These are phyloP conservation scores for Calocybe indica DNA, from an alignment of 768 basidiomycete species.

Conservation along the genomic window DNA sequence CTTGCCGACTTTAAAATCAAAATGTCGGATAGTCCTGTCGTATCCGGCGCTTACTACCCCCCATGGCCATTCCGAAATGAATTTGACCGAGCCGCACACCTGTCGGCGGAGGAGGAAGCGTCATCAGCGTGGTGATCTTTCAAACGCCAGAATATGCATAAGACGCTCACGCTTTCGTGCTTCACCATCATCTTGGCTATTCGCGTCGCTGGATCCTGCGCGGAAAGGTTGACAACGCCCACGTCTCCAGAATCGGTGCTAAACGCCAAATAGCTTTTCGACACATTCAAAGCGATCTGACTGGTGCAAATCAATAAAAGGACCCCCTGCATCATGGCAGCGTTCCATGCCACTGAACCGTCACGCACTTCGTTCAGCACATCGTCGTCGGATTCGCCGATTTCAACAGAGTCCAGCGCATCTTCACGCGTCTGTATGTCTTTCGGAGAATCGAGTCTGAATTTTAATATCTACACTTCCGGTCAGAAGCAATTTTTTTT, in stretches of 20 bases:
- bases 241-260: conserved; percentile 65
- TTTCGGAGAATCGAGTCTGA: conserved; percentile 38
- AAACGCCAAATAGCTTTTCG: conserved; percentile 57
- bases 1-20: conserved; percentile 52
- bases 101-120: conserved; percentile 19
- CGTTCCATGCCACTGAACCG: conserved; percentile 1
- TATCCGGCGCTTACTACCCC: conserved; percentile 79
- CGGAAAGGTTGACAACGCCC: conserved; percentile 52
- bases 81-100: conserved; percentile 68
- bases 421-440: conserved; percentile 51
- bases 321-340: conserved; percentile 16
- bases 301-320: conserved; percentile 19
- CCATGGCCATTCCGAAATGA: conserved; percentile 63
- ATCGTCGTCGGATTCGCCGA: conserved; percentile 50
- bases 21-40: conserved; percentile 63
- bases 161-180: conserved; percentile 43
- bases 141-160: too few species aligned
- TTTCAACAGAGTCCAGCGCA: conserved; percentile 35
- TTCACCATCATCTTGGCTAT: conserved; percentile 53
- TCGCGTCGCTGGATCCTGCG: conserved; percentile 22
- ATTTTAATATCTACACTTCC: conserved; percentile 33
- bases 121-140: background rate
- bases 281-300: conserved; percentile 58
- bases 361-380: conserved; percentile 53
- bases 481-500: background rate